A percentile compares a stretch with the other conserved stretches of the same genome.
Conservation (phyloP, 176 grass and related monocot species). For the Chrysopogon serrulatus region DNA sequence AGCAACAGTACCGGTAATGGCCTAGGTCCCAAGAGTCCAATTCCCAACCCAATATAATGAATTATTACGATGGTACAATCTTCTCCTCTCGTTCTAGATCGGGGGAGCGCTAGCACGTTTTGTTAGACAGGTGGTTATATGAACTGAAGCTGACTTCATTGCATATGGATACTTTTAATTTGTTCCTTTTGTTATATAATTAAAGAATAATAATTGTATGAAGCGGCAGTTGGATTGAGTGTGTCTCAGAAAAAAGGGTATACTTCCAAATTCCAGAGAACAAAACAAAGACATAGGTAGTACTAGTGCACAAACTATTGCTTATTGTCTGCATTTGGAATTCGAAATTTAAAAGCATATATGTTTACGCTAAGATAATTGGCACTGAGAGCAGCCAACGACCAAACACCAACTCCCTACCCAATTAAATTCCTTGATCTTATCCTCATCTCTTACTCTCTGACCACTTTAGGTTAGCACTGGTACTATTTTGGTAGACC, state of each 20-base stretch:
- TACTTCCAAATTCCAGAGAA: too few species aligned
- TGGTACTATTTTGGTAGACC: background rate
- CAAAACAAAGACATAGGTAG: too few species aligned
- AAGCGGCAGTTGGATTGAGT: too few species aligned
- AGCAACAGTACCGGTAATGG: too few species aligned
- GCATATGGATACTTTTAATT: background rate
- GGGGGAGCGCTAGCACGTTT: conserved; percentile 10
- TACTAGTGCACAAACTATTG: too few species aligned
- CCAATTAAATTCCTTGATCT: background rate
- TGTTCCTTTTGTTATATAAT: background rate
- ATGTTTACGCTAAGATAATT: background rate
- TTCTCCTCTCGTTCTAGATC: background rate
- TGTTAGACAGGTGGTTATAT: background rate
- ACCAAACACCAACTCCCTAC: background rate
- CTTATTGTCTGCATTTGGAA: background rate
- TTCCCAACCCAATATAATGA: background rate
- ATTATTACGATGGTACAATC: background rate
- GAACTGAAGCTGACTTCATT: background rate
- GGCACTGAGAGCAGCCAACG: background rate
- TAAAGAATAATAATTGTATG: background rate
- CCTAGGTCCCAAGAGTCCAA: too few species aligned
- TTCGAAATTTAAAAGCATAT: background rate
- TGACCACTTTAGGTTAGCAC: conserved; percentile 1
- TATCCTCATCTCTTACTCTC: conserved; percentile 12
- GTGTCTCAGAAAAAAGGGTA: too few species aligned